These are phyloP conservation scores for Rutstroemia sp. DNA, from an alignment of 2,329 filamentous ascomycete species.

Conservation along the genomic window DNA sequence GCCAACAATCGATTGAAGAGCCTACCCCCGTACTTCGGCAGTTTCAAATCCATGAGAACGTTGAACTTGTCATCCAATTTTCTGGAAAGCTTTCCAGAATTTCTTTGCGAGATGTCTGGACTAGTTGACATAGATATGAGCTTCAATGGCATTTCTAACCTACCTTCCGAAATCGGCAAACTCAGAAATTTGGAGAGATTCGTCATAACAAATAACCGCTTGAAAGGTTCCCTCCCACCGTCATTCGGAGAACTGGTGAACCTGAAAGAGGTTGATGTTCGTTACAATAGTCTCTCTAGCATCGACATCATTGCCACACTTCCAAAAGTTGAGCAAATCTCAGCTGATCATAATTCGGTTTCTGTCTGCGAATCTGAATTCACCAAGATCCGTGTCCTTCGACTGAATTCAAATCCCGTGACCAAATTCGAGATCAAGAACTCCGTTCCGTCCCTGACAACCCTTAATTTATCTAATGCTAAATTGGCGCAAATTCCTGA, in stretches of 20 bases:
- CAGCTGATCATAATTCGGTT: conserved; percentile 87
- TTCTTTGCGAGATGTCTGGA: conserved; percentile 73
- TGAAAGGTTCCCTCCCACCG: conserved; percentile 66
- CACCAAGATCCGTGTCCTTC: conserved; percentile 71
- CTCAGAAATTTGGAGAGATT: conserved; percentile 77
- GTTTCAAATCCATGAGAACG: conserved; percentile 70
- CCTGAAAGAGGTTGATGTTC: conserved; percentile 85
- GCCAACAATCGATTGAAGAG: conserved; percentile 84
- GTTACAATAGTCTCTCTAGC: conserved; percentile 83
- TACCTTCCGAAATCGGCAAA: conserved; percentile 73
- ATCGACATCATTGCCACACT: conserved; percentile 83
- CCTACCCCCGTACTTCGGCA: conserved; percentile 74
- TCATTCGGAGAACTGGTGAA: conserved; percentile 67
- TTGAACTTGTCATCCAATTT: conserved; percentile 94
- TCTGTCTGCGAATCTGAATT: conserved; percentile 90
- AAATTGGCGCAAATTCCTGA: conserved; percentile 86
- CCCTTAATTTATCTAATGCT: conserved; percentile 82
- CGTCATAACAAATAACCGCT: conserved; percentile 90
- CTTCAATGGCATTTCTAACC: conserved; percentile 78
- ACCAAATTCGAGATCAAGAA: conserved; percentile 82
- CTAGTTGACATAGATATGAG: conserved; percentile 92
- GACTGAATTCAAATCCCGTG: conserved; percentile 90
- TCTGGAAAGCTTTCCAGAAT: conserved; percentile 74
- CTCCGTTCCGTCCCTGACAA: conserved; percentile 72
- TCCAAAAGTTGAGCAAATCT: conserved; percentile 79